Percentiles rank a stretch among this genome's conserved stretches.
Conservation (phyloP, 202 grass and related monocot genomes). For the Cymbopogon flexuosus region DNA sequence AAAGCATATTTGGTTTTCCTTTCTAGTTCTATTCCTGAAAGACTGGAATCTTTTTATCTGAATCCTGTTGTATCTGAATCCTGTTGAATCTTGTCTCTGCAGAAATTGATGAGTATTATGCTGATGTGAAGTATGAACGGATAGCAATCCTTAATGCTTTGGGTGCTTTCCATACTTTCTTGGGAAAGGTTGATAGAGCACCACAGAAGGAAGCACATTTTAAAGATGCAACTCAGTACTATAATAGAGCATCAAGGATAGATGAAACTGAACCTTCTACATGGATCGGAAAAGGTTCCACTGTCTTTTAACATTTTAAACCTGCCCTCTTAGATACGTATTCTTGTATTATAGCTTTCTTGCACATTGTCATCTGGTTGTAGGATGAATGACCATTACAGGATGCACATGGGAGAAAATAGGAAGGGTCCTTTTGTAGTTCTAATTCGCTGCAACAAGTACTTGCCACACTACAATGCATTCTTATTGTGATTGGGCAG, state of each 20-base stretch:
- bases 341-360: not conserved
- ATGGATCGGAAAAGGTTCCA: conserved; percentile 92
- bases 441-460: not conserved
- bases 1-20: conserved; percentile 9
- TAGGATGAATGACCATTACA: not conserved
- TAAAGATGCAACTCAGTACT: conserved; percentile 76
- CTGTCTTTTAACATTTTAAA: conserved; percentile 10
- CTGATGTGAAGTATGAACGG: conserved; percentile 91
- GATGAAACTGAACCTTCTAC: conserved; percentile 84
- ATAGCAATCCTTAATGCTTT: conserved; percentile 92
- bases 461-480: not conserved
- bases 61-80: conserved; percentile 11
- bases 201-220: conserved; percentile 79
- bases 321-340: not conserved
- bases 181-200: conserved; percentile 68
- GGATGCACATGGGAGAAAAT: not conserved
- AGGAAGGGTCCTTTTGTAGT: not conserved
- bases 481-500: not conserved
- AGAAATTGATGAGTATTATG: conserved; percentile 98
- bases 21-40: conserved; percentile 1
- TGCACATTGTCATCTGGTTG: not conserved
- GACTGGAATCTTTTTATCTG: not conserved
- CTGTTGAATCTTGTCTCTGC: conserved; percentile 28
- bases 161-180: conserved; percentile 80
- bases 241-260: conserved; percentile 94